Evolutionary conservation across 768 basidiomycete genomes (phyloP).

Genomic region (Coprinopsis sp.): DNA sequence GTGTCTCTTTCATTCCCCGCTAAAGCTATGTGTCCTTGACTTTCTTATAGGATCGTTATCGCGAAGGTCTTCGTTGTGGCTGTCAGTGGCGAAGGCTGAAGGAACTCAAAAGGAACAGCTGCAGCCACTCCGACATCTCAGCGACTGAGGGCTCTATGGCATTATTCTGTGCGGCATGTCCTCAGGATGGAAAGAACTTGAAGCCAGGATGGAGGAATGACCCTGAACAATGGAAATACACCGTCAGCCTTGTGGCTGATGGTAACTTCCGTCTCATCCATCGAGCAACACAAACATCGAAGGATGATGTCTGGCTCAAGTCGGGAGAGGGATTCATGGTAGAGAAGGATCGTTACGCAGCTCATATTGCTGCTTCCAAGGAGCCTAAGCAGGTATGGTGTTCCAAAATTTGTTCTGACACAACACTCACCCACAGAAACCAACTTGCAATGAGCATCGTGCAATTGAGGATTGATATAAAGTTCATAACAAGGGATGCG

Average conservation of each 20-base stretch:
- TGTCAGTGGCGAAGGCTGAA: constrained; percentile 15
- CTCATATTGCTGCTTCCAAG: background rate
- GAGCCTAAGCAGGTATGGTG: constrained; percentile 5
- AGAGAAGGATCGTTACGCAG: background rate
- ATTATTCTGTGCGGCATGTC: constrained; percentile 18
- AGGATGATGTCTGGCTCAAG: constrained; percentile 10
- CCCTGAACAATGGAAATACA: background rate
- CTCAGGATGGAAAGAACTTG: constrained; percentile 14
- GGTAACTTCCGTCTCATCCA: constrained; percentile 15
- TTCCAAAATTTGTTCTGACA: background rate
- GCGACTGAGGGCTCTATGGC: constrained; percentile 10
- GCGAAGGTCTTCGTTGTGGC: constrained; percentile 10
- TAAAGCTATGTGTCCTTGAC: background rate
- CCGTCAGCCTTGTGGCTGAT: background rate
- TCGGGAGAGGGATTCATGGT: constrained; percentile 15
- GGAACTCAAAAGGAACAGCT: constrained; percentile 12
- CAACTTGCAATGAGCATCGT: constrained; percentile 6
- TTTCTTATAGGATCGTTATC: constrained; percentile 12
- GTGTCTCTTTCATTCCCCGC: background rate
- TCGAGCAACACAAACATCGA: background rate
- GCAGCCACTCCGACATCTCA: background rate
- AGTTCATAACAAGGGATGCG: constrained; percentile 1
- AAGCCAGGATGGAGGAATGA: constrained; percentile 11
- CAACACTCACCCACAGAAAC: background rate
- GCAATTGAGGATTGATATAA: constrained; percentile 2